Conservation (phyloP, 1,284 basidiomycete genomes). For the Ceratobasidium sp. region DNA sequence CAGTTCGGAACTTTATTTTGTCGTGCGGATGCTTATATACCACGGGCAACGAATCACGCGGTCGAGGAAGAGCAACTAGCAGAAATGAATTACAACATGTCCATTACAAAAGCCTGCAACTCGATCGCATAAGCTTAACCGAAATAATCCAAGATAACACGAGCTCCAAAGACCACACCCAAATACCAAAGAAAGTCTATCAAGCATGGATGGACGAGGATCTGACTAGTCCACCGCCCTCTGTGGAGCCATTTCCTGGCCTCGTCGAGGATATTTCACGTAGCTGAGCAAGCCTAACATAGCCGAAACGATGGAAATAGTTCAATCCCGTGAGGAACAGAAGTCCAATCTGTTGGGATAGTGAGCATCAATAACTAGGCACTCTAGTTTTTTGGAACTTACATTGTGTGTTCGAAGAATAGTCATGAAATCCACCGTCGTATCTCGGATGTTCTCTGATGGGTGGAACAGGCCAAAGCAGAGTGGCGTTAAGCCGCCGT, state of each 20-base stretch:
- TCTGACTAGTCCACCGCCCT: conserved; percentile 5
- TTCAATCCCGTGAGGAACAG: conserved; percentile 87
- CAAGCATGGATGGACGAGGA: conserved; percentile 11
- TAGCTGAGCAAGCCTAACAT: conserved; percentile 75
- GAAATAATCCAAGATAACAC: neutral
- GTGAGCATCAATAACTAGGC: conserved; percentile 36
- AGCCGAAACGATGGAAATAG: conserved; percentile 90
- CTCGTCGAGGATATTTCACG: conserved; percentile 56
- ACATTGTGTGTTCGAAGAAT: conserved; percentile 80
- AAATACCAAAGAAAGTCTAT: neutral
- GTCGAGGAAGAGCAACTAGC: neutral
- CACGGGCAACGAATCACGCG: too few relatives aligned
- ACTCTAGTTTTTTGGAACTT: conserved; percentile 51
- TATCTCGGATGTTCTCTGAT: conserved; percentile 74
- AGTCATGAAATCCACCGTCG: conserved; percentile 85
- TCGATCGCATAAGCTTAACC: neutral
- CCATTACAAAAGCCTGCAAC: neutral
- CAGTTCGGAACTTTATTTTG: neutral
- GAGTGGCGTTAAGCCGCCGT: conserved; percentile 85
- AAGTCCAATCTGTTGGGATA: conserved; percentile 74
- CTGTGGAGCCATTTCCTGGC: conserved; percentile 5
- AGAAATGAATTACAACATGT: neutral
- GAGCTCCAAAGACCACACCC: neutral
- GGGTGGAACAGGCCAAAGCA: conserved; percentile 93
- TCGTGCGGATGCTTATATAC: neutral